Evolutionary conservation across 768 basidiomycete species (phyloP), one percentile per base, ranked within the genome.

Genomic region (Amanita molliuscula): DNA sequence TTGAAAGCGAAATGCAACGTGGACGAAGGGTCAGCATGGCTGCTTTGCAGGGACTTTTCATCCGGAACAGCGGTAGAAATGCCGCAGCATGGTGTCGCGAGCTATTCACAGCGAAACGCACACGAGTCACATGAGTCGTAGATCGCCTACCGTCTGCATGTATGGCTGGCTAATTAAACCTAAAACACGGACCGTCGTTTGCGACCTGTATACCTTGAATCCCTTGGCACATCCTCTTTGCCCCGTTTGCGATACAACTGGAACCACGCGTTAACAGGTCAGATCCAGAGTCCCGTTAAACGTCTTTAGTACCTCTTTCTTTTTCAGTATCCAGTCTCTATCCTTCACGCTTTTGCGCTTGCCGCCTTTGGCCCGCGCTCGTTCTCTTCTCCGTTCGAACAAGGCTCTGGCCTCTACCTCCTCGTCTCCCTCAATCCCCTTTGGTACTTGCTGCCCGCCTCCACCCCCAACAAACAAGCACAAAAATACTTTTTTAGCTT

Each of bases 311-410:
- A 86, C 92, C 76, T 95, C 88, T 77, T 99, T 99, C 73, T 99
- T 99, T 69, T 82, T 86, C 59, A 96, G 61, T 53, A 98, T 92
- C 93, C 93, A 99, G 54, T 95, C 89, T 61, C 73, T 82, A 60
- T 83, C 82, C 60, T 88, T 91, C 29, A 82, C 58, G 40, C 57
- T 67, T 62, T 84, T 90, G 56, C 84, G 74, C 69, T 86, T 92
- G 53, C 79, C 81, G 21, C 64, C 74, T 55, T 77, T 81, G 43
- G 69, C 68, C 55, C 77, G 77, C 47, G 66, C 78, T 48, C 81
- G 72, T 54, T 89, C 84, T 51, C 90, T 75, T 61, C 90, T 75
- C 58, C 77, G 75, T 67, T 95, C 92, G 58, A 91, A 92, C 49
- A 71, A 73, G 23, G 72, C 88, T 49, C 69, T 76, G 15, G 72